Evolutionary conservation across 352 stramenopile species (phyloP), one percentile per base, ranked within the genome.

Genomic region (Phytophthora idaei): DNA sequence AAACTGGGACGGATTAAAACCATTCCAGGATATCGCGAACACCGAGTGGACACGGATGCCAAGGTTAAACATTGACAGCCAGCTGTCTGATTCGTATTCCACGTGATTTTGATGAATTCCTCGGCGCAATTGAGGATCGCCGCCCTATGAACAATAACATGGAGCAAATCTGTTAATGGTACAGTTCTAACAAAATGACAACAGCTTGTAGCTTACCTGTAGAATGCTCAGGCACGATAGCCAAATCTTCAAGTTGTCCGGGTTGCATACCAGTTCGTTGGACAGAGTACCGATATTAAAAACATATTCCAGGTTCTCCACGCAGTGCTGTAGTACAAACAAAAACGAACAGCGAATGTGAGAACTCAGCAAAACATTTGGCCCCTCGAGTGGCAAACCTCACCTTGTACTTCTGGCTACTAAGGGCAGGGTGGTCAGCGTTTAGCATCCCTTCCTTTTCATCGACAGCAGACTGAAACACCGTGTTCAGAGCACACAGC

Each of bases 381-480:
- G 36, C 31, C 36, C 31, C 17, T 47, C 32, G 3, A 34, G 27
- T 14, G 39, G 7, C n/a, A 45, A 61, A 42, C 4, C 68, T 54
- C 69, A 93, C 85, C 85, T 94, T 96, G 72, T 96, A 96, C 68
- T 96, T 96, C 42, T 94, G 88, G 63, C 81, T 92, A 50, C 78
- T 89, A 11, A 96, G 59, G 4, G 85, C 85, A 42, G 85, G 67
- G 54, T 94, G 85, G n/a, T 95, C 86, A 28, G 89, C 80, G 41
- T 92, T 92, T 11, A 95, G 45, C 15, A 66, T 37, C 0, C 57
- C 57, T 41, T 61, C 60, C 27, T 85, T 78, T 37, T 73, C 64
- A 29, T 82, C 73, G 17, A 89, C 61, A 21, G 85, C 80, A 25
- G 83, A 79, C 8, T 76, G 55, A 46, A 96, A 83, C 17, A 95